Evolutionary conservation across 1,284 basidiomycete species (phyloP).

Genomic region (Ceratorhiza oryzae-sativae): DNA sequence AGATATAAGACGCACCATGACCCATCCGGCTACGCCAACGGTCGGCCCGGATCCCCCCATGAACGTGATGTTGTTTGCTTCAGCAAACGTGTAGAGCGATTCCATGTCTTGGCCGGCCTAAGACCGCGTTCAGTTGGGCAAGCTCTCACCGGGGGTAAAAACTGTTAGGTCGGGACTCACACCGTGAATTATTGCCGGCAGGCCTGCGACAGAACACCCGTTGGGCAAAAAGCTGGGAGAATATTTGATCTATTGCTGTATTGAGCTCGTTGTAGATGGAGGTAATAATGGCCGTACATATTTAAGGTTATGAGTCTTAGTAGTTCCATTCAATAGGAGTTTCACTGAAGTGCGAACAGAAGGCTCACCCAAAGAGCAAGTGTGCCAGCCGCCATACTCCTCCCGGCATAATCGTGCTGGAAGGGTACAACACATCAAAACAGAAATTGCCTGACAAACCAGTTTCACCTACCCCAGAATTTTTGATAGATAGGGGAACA

Average conservation of each 20-base stretch:
- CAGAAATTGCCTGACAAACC: not conserved
- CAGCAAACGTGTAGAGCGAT: constrained; percentile 39
- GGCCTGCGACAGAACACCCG: not conserved
- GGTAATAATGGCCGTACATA: constrained; percentile 17
- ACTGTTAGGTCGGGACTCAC: not conserved
- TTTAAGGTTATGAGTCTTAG: constrained; percentile 40
- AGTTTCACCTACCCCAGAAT: constrained; percentile 53
- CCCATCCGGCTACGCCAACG: constrained; percentile 31
- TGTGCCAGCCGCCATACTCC: constrained; percentile 24
- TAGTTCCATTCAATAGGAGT: no score
- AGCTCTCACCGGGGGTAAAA: no score
- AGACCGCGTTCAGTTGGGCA: not conserved
- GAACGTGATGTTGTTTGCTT: constrained; percentile 41
- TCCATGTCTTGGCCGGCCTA: constrained; percentile 39
- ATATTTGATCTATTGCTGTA: constrained; percentile 36
- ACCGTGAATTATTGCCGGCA: constrained; percentile 37
- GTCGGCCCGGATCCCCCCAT: constrained; percentile 38
- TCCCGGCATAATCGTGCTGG: constrained; percentile 32
- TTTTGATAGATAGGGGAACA: constrained; percentile 59
- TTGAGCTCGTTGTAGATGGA: no score
- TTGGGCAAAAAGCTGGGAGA: constrained; percentile 32
- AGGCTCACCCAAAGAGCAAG: constrained; percentile 24
- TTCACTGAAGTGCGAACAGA: no score
- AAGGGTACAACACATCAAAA: not conserved
- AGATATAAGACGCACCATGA: constrained; percentile 9